A percentile compares a stretch with the other conserved stretches of the same genome.
These are phyloP conservation scores for Huntiella omanensis DNA, from an alignment of 2,329 filamentous ascomycete genomes.

Conservation along the genomic window DNA sequence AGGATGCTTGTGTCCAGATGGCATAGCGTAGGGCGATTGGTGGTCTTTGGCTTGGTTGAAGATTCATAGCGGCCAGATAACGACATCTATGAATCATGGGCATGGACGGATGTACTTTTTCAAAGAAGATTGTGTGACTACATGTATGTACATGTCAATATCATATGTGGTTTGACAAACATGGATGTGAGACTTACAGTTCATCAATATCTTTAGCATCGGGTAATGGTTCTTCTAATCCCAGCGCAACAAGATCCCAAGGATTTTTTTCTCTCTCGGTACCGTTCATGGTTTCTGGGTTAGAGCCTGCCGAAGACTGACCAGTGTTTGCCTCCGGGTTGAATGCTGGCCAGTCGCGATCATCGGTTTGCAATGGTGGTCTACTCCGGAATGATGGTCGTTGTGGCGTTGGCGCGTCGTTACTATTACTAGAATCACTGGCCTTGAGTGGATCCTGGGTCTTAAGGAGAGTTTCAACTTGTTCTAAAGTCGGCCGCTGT, in stretches of 20 bases:
- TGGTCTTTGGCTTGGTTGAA: constrained; percentile 70
- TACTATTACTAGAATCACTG: neutral
- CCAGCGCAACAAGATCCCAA: constrained; percentile 57
- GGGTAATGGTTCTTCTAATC: constrained; percentile 39
- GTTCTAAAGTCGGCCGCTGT: constrained; percentile 35
- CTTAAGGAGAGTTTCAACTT: constrained; percentile 82
- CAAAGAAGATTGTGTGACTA: constrained; percentile 71
- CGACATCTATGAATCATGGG: constrained; percentile 82
- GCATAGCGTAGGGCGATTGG: constrained; percentile 80
- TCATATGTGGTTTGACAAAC: neutral
- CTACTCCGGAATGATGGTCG: neutral
- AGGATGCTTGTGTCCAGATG: constrained; percentile 89
- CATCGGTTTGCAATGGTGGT: constrained; percentile 1
- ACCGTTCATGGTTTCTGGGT: neutral
- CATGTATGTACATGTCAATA: neutral
- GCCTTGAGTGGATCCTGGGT: constrained; percentile 39
- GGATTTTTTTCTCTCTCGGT: neutral
- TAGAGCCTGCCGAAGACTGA: neutral
- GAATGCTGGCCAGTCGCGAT: constrained; percentile 26
- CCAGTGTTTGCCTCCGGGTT: neutral
- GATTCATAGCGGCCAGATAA: constrained; percentile 73
- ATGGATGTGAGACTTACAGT: constrained; percentile 30
- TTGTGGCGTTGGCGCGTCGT: constrained; percentile 1
- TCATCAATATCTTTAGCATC: constrained; percentile 55
- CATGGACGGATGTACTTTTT: constrained; percentile 68